A percentile compares a stretch with the other conserved stretches of the same genome.
Conservation (phyloP, 345 rosid genomes). For the thale cress (Arabidopsis thaliana) region DNA sequence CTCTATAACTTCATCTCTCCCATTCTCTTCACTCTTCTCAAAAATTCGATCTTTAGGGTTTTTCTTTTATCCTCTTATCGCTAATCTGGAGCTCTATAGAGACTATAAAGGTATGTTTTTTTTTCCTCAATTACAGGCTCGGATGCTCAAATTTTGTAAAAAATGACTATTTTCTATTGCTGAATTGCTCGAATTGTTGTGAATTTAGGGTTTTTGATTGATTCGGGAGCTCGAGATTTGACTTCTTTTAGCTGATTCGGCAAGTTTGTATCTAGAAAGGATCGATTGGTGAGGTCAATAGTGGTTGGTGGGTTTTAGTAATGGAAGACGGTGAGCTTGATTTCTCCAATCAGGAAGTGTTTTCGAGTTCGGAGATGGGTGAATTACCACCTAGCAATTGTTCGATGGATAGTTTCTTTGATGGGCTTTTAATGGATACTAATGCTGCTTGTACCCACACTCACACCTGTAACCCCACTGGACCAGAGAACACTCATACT, state of each 20-base stretch:
- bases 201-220: slow-evolving; percentile 17
- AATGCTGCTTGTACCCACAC: slow-evolving; percentile 86
- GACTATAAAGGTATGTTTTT: slow-evolving; percentile 3
- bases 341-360: slow-evolving; percentile 78
- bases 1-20: neutral
- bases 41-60: slow-evolving; percentile 23
- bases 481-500: slow-evolving; percentile 89
- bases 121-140: slow-evolving; percentile 1
- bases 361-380: slow-evolving; percentile 59
- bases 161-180: neutral
- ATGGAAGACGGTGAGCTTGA: slow-evolving; percentile 99
- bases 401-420: slow-evolving; percentile 79
- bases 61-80: slow-evolving; percentile 1
- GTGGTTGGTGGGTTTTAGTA: slow-evolving; percentile 4
- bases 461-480: slow-evolving; percentile 95
- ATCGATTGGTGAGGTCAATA: neutral
- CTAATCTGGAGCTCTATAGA: neutral
- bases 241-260: neutral
- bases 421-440: slow-evolving; percentile 66
- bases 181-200: slow-evolving; percentile 23
- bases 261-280: slow-evolving; percentile 5
- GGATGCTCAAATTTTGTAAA: neutral
- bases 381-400: slow-evolving; percentile 68
- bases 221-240: slow-evolving; percentile 10
- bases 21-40: neutral